Percentiles rank a stretch among this genome's conserved stretches.
phyloP scores from a whole-genome alignment of 2,329 filamentous ascomycete species.

The Fusarium circinatum region DNA sequence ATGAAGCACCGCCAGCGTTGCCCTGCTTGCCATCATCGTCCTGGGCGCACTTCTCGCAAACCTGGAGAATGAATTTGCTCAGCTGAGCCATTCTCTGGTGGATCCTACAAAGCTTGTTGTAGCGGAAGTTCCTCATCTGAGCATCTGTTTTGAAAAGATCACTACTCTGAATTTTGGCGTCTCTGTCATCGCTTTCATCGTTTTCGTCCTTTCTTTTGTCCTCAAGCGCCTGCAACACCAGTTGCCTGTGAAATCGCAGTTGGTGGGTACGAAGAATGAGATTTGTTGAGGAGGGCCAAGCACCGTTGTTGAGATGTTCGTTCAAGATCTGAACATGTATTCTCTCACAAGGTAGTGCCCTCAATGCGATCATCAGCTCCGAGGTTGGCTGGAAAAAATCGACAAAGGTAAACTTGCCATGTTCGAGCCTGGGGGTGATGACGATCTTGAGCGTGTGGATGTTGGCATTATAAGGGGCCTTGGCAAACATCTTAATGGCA shows the following conservation, averaged over 20 bases:
- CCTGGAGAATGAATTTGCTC: slow-evolving; percentile 5
- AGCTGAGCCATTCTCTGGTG: slow-evolving; percentile 1
- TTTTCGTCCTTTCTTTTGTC: background rate
- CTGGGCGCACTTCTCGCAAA: slow-evolving; percentile 22
- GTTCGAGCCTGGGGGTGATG: slow-evolving; percentile 46
- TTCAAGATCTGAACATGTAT: slow-evolving; percentile 51
- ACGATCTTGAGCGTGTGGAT: slow-evolving; percentile 57
- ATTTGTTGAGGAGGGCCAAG: background rate
- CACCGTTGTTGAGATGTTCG: slow-evolving; percentile 24
- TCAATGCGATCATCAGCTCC: slow-evolving; percentile 47
- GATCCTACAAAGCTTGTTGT: background rate
- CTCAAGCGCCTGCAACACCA: background rate
- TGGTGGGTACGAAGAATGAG: slow-evolving; percentile 23
- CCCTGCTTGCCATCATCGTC: background rate
- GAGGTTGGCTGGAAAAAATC: slow-evolving; percentile 49
- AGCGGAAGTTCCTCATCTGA: slow-evolving; percentile 8
- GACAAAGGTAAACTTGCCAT: slow-evolving; percentile 48
- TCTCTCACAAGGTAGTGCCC: slow-evolving; percentile 48
- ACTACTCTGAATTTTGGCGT: background rate
- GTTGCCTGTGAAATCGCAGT: slow-evolving; percentile 20
- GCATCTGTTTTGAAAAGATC: background rate
- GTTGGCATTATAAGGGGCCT: slow-evolving; percentile 26
- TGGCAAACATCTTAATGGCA: slow-evolving; percentile 52
- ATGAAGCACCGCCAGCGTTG: background rate
- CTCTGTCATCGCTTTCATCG: background rate